These are phyloP conservation scores for Fomitopsis pulvina DNA, from an alignment of 768 basidiomycete genomes.

Conservation along the genomic window DNA sequence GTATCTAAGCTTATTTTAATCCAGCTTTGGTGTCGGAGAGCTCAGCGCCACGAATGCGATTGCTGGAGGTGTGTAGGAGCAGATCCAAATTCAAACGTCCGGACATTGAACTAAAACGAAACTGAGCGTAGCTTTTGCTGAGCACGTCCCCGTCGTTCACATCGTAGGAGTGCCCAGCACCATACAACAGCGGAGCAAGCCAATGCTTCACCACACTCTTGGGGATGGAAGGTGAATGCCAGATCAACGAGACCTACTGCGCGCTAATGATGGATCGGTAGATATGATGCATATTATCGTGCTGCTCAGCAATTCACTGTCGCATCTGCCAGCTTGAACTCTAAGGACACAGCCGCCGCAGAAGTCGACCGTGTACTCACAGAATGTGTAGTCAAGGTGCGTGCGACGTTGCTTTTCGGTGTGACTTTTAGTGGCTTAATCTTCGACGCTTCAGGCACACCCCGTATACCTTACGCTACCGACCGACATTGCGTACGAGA, in stretches of 20 bases:
- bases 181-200: slow-evolving; percentile 58
- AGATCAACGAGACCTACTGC: background rate
- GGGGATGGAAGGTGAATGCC: slow-evolving; percentile 62
- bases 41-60: slow-evolving; percentile 82
- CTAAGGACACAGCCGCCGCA: slow-evolving; percentile 46
- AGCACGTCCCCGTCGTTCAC: slow-evolving; percentile 87
- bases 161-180: slow-evolving; percentile 82
- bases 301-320: slow-evolving; percentile 72
- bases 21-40: slow-evolving; percentile 90
- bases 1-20: background rate
- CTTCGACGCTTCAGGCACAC: slow-evolving; percentile 42
- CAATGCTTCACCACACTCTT: slow-evolving; percentile 83
- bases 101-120: background rate
- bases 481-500: slow-evolving; percentile 68
- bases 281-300: slow-evolving; percentile 74
- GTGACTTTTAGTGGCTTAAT: background rate
- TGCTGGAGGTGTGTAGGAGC: slow-evolving; percentile 48
- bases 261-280: slow-evolving; percentile 21
- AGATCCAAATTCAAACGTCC: background rate
- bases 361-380: slow-evolving; percentile 78
- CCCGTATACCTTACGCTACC: slow-evolving; percentile 88
- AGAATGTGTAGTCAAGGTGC: slow-evolving; percentile 55
- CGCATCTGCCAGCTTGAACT: slow-evolving; percentile 54
- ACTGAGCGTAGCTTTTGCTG: slow-evolving; percentile 54
- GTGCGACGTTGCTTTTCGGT: background rate